Percentiles rank a stretch among this genome's conserved stretches.
Evolutionary conservation across 257 asterid genomes (phyloP).

Genomic region (Solanum virginianum): DNA sequence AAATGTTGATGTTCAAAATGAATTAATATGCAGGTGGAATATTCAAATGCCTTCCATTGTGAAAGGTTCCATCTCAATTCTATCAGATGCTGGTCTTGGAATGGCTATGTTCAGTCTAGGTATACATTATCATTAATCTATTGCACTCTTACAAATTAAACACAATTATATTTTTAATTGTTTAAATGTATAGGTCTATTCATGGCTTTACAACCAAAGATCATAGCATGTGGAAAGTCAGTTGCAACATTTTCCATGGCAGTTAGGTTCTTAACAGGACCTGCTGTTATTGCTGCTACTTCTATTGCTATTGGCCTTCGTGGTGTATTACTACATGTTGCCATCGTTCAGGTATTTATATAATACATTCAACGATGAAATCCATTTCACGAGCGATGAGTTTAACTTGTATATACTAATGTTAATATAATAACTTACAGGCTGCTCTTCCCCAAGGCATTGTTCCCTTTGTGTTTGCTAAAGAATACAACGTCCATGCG

Average conservation of each 20-base stretch:
- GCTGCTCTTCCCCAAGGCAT: slow-evolving; percentile 96
- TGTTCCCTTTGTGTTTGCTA: slow-evolving; percentile 83
- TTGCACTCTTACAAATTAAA: not conserved
- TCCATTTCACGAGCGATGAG: not conserved
- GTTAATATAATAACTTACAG: slow-evolving; percentile 16
- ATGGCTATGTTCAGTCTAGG: slow-evolving; percentile 98
- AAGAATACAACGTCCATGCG: slow-evolving; percentile 84
- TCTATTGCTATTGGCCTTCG: slow-evolving; percentile 83
- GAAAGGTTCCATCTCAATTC: slow-evolving; percentile 73
- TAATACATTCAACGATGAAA: not conserved
- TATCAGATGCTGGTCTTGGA: slow-evolving; percentile 96
- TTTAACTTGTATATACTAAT: not conserved
- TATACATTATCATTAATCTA: not conserved
- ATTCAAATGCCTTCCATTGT: slow-evolving; percentile 81
- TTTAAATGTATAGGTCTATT: slow-evolving; percentile 41
- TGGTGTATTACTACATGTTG: slow-evolving; percentile 74
- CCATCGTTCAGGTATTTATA: slow-evolving; percentile 67
- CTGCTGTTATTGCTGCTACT: slow-evolving; percentile 92
- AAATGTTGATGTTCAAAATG: not conserved
- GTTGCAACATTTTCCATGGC: slow-evolving; percentile 92
- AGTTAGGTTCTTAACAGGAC: slow-evolving; percentile 87
- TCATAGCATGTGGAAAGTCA: slow-evolving; percentile 76
- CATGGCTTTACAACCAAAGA: slow-evolving; percentile 94
- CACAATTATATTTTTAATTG: not conserved
- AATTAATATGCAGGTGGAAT: slow-evolving; percentile 45